phyloP scores from a whole-genome alignment of 2,329 filamentous ascomycete species.

The Tolypocladium guangdongense region DNA sequence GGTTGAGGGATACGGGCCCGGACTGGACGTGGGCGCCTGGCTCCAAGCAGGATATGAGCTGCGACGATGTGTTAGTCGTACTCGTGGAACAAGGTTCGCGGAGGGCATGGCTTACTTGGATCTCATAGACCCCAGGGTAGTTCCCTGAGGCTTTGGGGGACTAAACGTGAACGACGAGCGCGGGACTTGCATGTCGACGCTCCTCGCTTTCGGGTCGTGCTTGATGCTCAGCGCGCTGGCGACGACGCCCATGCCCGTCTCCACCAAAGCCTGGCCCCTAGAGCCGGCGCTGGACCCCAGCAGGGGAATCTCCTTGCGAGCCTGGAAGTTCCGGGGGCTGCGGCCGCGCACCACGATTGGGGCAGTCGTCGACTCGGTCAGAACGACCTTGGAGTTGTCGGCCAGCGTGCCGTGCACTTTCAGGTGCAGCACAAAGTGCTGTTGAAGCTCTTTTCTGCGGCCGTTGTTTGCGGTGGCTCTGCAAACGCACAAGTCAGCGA shows the following conservation, averaged over 20 bases:
- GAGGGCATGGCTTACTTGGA: constrained; percentile 40
- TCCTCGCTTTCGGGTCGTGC: constrained; percentile 40
- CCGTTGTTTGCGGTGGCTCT: constrained; percentile 95
- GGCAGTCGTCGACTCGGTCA: constrained; percentile 77
- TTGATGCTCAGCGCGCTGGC: constrained; percentile 45
- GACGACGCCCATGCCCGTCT: constrained; percentile 49
- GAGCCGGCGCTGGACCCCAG: constrained; percentile 66
- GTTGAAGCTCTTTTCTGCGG: constrained; percentile 84
- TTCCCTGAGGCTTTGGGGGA: constrained; percentile 42
- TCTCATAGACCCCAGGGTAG: constrained; percentile 41
- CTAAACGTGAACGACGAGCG: constrained; percentile 48
- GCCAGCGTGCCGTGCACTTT: constrained; percentile 77
- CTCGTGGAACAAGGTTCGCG: not conserved
- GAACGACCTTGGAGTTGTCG: constrained; percentile 69
- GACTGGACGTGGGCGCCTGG: constrained; percentile 34
- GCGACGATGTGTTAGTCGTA: constrained; percentile 13
- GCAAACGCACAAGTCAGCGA: not conserved
- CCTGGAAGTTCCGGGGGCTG: constrained; percentile 90
- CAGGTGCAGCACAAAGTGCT: constrained; percentile 85
- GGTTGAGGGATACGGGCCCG: constrained; percentile 37
- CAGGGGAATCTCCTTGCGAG: constrained; percentile 83
- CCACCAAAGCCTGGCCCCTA: constrained; percentile 63
- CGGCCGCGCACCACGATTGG: constrained; percentile 89
- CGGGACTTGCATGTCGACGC: constrained; percentile 43
- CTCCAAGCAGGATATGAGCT: constrained; percentile 51